Conservation (phyloP, 202 grass and related monocot genomes). For the Setaria viridis region DNA sequence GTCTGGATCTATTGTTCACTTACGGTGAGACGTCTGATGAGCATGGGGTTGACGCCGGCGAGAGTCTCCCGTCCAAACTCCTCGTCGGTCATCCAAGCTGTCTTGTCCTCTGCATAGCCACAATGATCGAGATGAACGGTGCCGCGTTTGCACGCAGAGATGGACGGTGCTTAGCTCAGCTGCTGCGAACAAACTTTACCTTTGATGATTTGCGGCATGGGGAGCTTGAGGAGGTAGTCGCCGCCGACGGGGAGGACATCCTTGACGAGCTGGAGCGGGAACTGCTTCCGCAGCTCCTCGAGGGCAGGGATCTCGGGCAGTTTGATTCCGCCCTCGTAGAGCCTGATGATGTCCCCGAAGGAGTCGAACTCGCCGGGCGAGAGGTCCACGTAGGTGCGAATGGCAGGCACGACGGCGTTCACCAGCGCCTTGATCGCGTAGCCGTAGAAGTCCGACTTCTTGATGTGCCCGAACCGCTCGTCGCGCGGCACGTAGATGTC, state of each 20-base stretch:
- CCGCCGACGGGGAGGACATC: background rate
- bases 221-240: conserved; percentile 24
- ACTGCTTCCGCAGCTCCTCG: background rate
- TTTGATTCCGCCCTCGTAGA: conserved; percentile 16
- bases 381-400: background rate
- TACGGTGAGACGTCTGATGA: conserved; percentile 44
- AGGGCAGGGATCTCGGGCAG: background rate
- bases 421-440: background rate
- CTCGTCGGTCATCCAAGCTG: conserved; percentile 55
- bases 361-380: conserved; percentile 3
- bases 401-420: background rate
- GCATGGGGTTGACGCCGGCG: conserved; percentile 40
- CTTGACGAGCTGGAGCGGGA: background rate
- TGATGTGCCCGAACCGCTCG: conserved; percentile 3
- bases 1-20: background rate
- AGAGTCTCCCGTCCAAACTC: conserved; percentile 55
- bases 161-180: no score
- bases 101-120: conserved; percentile 45
- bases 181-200: no score
- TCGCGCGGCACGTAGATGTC: conserved; percentile 17
- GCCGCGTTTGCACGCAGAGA: no score
- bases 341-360: background rate
- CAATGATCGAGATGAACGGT: background rate
- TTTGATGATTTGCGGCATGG: conserved; percentile 27
- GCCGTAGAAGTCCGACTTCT: background rate